Conservation (phyloP, 164 flowering plant species). For the Buxus sempervirens region DNA sequence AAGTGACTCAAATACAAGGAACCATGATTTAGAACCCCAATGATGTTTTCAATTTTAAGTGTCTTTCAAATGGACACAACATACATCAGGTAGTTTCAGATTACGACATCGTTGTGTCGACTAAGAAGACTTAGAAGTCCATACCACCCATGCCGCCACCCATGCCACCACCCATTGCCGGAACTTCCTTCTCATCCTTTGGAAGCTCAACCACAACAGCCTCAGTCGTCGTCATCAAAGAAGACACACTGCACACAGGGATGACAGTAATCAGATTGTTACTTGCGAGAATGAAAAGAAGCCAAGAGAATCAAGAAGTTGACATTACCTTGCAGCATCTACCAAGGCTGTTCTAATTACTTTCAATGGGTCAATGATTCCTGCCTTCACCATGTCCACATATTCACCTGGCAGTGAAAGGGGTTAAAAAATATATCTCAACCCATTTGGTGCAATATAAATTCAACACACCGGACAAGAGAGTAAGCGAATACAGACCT, state of each 20-base stretch:
- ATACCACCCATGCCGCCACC: slow-evolving; percentile 70
- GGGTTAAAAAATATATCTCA: not conserved
- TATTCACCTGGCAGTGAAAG: slow-evolving; percentile 60
- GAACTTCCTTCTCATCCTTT: slow-evolving; percentile 67
- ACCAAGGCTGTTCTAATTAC: slow-evolving; percentile 97
- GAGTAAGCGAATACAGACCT: slow-evolving; percentile 36
- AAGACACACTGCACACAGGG: slow-evolving; percentile 59
- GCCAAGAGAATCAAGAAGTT: no score
- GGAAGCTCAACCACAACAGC: slow-evolving; percentile 84
- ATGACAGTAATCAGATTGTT: not conserved
- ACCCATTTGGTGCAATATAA: not conserved
- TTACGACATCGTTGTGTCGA: not conserved
- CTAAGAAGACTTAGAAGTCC: slow-evolving; percentile 29
- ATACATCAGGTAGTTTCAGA: not conserved
- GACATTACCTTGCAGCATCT: slow-evolving; percentile 87
- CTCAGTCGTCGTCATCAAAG: slow-evolving; percentile 94
- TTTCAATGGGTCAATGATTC: slow-evolving; percentile 92
- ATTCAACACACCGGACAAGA: no score
- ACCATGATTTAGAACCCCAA: no score
- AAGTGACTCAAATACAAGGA: no score
- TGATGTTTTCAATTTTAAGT: no score
- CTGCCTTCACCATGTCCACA: slow-evolving; percentile 93
- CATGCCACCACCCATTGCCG: slow-evolving; percentile 71
- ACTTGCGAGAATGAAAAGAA: no score
- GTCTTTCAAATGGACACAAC: no score